phyloP scores from a whole-genome alignment of 805 yeast species.

The Metschnikowia lunata region DNA sequence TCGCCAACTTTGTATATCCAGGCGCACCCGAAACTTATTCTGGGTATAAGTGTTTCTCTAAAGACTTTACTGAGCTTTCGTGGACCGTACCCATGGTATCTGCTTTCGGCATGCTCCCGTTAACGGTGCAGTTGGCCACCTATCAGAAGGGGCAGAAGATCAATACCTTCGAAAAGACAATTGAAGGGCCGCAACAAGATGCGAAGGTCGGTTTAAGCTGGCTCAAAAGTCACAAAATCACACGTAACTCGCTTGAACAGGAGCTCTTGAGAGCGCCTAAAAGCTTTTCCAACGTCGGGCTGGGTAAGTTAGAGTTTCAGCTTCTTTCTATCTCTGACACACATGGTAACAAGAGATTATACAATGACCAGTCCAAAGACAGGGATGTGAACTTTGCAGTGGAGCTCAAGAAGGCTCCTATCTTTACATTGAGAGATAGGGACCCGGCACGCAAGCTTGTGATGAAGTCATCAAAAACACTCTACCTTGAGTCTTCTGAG shows the following conservation, averaged over 20 bases:
- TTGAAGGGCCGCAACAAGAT: constrained; percentile 21
- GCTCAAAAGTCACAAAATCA: constrained; percentile 20
- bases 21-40: constrained; percentile 17
- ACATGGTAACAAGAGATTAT: constrained; percentile 29
- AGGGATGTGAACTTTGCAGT: constrained; percentile 30
- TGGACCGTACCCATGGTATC: constrained; percentile 44
- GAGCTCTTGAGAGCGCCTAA: constrained; percentile 28
- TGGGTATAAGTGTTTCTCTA: constrained; percentile 52
- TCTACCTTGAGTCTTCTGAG: constrained; percentile 20
- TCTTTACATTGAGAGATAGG: constrained; percentile 20
- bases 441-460: constrained; percentile 22
- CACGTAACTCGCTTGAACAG: constrained; percentile 34
- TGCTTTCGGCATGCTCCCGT: constrained; percentile 75
- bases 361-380: constrained; percentile 36
- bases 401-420: constrained; percentile 25
- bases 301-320: constrained; percentile 32
- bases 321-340: constrained; percentile 30
- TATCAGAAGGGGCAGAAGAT: constrained; percentile 23
- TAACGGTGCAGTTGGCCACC: constrained; percentile 24
- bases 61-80: constrained; percentile 38
- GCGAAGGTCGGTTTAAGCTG: constrained; percentile 26
- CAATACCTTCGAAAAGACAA: constrained; percentile 22
- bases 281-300: constrained; percentile 16
- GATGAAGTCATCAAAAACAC: constrained; percentile 26
- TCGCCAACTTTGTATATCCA: constrained; percentile 49